These are phyloP conservation scores for Solanum bulbocastanum DNA, from an alignment of 257 asterid species.

Conservation along the genomic window DNA sequence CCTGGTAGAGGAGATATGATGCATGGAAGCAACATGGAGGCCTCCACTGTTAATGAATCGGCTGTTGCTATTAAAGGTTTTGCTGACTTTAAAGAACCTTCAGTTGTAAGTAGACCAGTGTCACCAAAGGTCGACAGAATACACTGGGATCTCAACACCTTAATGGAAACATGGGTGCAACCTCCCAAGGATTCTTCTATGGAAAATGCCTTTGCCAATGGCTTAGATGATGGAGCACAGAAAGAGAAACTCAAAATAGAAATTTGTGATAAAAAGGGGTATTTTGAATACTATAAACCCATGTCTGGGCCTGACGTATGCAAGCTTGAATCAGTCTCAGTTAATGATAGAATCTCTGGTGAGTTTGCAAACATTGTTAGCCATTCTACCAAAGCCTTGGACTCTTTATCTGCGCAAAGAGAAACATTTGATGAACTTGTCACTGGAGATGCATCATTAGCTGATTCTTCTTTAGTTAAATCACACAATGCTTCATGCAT, in stretches of 20 bases:
- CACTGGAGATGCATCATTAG: background rate
- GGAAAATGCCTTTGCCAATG: conserved; percentile 12
- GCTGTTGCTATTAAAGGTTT: conserved; percentile 16
- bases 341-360: conserved; percentile 5
- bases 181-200: conserved; percentile 27
- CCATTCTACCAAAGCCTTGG: background rate
- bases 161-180: conserved; percentile 75
- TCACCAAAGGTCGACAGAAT: conserved; percentile 46
- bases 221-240: conserved; percentile 1
- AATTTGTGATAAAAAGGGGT: background rate
- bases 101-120: conserved; percentile 6
- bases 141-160: conserved; percentile 75
- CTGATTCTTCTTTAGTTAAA: background rate
- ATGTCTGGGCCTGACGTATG: conserved; percentile 8
- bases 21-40: conserved; percentile 8
- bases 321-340: conserved; percentile 5
- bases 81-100: conserved; percentile 16
- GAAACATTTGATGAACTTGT: background rate
- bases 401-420: conserved; percentile 4
- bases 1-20: conserved; percentile 7
- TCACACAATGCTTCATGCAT: conserved; percentile 6
- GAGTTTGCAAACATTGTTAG: background rate
- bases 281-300: background rate
- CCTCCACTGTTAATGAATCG: conserved; percentile 9
- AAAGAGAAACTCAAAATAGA: conserved; percentile 13